Conservation (phyloP, 352 stramenopile genomes). For the Phytopythium aichiense region DNA sequence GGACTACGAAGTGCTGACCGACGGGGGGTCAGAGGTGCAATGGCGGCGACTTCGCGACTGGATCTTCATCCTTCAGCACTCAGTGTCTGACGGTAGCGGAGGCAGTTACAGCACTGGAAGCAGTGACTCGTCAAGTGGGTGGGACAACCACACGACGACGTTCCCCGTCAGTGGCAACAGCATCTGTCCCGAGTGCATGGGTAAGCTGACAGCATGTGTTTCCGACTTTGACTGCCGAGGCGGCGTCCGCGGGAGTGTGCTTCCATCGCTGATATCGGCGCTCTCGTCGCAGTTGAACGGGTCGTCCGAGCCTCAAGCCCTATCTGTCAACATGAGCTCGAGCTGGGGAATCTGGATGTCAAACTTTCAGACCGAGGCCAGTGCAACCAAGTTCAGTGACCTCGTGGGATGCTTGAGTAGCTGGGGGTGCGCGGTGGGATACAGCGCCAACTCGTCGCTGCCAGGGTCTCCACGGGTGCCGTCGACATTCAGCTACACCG, state of each 20-base stretch:
- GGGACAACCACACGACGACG: not conserved
- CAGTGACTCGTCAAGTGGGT: not conserved
- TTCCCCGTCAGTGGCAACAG: not conserved
- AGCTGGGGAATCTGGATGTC: not conserved
- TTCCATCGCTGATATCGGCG: not conserved
- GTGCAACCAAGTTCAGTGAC: not conserved
- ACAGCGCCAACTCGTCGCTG: not conserved
- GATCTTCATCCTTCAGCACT: not conserved
- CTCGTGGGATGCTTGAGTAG: not conserved
- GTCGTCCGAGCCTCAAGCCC: not conserved
- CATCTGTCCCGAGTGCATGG: slow-evolving; percentile 1
- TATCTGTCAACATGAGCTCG: not conserved
- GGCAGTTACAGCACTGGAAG: not conserved
- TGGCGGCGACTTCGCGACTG: slow-evolving; percentile 1
- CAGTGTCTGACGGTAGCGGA: not conserved
- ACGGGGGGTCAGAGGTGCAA: not conserved
- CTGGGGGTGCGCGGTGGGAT: not conserved
- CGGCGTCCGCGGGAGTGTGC: not conserved
- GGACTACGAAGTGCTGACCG: not conserved
- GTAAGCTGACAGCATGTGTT: not conserved
- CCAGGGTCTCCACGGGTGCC: not conserved
- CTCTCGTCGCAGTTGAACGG: not conserved
- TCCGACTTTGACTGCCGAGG: not conserved
- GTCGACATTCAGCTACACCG: not conserved
- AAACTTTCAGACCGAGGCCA: not conserved